Evolutionary conservation across 805 yeast genomes (phyloP), one percentile per base, ranked within the genome.

Genomic region (Kurtzmaniella fragi): DNA sequence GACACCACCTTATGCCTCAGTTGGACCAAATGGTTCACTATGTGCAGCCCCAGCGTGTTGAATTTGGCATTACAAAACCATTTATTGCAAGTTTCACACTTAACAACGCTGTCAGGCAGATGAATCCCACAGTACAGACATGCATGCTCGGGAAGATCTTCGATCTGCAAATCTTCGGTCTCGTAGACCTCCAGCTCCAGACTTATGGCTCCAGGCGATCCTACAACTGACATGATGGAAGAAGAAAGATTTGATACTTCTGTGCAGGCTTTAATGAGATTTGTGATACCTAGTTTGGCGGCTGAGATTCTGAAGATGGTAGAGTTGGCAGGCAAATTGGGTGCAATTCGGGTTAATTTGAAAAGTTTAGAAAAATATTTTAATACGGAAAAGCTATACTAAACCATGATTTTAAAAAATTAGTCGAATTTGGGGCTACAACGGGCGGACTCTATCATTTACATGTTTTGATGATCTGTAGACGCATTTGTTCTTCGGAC

Each of bases 61-160:
- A 75, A 71, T 41, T 78, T 77, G 11, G 85, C 75, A 56, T 90
- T 90, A 66, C 97, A 90, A 57, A 90, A 90, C 96, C 96, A 90
- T 55, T 80, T 82, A 48, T 77, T 61, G 60, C 96, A 90, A 5
- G 72, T 68, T 42, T 76, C 75, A 64, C 97, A 90, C 48, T 82
- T 79, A 31, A 84, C 84, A 11, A 88, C 84, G 35, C 82, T 72
- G 5, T 75, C 57, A 1, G 87, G 73, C 8, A 76, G 59, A 43
- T 78, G 78, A 20, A 86, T 68, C 1, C 89, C 93, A 64, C 97
- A 89, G 59, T 89, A 89, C 2, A 74, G 54, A 49, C 82, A 76
- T 1, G 73, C 64, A 43, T 65, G 59, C 25, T 20, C 25, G 5
- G 25, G 25, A 20, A 20, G 25, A 20, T 20, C 25, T 5, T 20